Evolutionary conservation across 257 asterid genomes (phyloP).

Genomic region (Coffea eugenioides): DNA sequence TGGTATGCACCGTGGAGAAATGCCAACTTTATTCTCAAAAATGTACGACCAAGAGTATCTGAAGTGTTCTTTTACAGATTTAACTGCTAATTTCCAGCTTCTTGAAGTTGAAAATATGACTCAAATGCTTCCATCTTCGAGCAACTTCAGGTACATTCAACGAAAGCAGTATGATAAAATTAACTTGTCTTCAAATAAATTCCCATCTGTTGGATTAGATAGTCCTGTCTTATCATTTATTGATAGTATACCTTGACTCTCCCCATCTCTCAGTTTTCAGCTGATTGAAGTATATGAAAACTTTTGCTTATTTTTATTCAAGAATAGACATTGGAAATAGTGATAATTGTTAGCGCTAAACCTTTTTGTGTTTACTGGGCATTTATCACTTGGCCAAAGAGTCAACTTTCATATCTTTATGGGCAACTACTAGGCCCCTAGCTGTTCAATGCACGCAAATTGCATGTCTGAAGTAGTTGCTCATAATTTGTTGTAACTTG

Average conservation of each 20-base stretch:
- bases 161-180: not conserved
- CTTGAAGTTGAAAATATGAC: conserved; percentile 3
- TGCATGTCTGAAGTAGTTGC: not conserved
- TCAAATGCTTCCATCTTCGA: conserved; percentile 7
- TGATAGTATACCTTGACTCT: not conserved
- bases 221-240: not conserved
- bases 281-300: not conserved
- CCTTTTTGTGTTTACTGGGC: not conserved
- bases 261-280: not conserved
- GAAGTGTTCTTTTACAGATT: not conserved
- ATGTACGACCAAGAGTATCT: conserved; percentile 7
- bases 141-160: conserved; percentile 8
- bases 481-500: not conserved
- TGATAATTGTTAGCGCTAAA: not conserved
- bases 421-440: not conserved
- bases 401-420: not conserved
- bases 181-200: not conserved
- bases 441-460: not conserved
- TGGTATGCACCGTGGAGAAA: not conserved
- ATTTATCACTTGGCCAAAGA: not conserved
- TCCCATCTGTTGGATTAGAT: not conserved
- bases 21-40: not conserved
- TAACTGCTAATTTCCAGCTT: conserved; percentile 4
- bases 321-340: not conserved
- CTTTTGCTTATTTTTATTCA: not conserved